These are phyloP conservation scores for Ambrosia artemisiifolia DNA, from an alignment of 129 eudicot genomes.

Conservation along the genomic window DNA sequence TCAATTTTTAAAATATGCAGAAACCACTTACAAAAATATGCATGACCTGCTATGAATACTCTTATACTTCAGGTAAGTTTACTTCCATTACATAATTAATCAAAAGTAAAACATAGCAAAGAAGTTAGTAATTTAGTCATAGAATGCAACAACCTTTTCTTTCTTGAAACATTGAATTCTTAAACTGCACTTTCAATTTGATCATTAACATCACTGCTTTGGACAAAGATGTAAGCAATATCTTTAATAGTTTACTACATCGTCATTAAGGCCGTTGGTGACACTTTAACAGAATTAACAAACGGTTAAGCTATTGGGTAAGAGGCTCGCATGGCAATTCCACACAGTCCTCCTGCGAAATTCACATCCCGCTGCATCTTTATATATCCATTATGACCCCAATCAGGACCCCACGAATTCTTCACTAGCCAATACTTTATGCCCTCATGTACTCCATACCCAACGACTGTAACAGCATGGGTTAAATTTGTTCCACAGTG, in stretches of 20 bases:
- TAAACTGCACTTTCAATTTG: neutral
- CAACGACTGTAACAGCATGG: slow-evolving; percentile 75
- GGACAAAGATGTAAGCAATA: neutral
- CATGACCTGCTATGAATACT: too few species aligned
- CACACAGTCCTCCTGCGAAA: slow-evolving; percentile 61
- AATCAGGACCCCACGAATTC: slow-evolving; percentile 80
- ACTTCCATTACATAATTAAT: neutral
- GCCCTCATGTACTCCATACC: slow-evolving; percentile 71
- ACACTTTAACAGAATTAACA: neutral
- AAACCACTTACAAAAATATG: too few species aligned
- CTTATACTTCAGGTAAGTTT: neutral
- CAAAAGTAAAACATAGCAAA: neutral
- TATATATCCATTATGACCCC: slow-evolving; percentile 79
- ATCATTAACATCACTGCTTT: neutral
- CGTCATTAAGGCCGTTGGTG: neutral
- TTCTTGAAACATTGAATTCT: neutral
- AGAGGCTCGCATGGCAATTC: slow-evolving; percentile 70
- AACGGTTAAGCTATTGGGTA: slow-evolving; percentile 46
- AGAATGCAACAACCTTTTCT: neutral
- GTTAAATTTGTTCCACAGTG: slow-evolving; percentile 56
- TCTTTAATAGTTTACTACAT: too few species aligned
- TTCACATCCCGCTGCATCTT: slow-evolving; percentile 53
- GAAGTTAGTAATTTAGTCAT: neutral
- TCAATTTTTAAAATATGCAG: too few species aligned
- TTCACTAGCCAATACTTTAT: slow-evolving; percentile 73